These are phyloP conservation scores for Helianthus annuus DNA, from an alignment of 129 eudicot genomes.

Conservation along the genomic window HanXRQr2.0-SUNRISE NC_035447.2:151548257-151548756, in stretches of 20 bases:
- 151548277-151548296: slow-evolving; percentile 43
- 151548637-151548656: slow-evolving; percentile 21
- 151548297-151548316: slow-evolving; percentile 66
- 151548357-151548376: slow-evolving; percentile 34
- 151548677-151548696: slow-evolving; percentile 82
- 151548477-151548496: slow-evolving; percentile 58
- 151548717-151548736: slow-evolving; percentile 70
- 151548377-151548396: slow-evolving; percentile 18
- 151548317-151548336: slow-evolving; percentile 40
- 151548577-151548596: slow-evolving; percentile 54
- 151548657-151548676: slow-evolving; percentile 43
- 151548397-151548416: slow-evolving; percentile 11
- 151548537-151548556: slow-evolving; percentile 67
- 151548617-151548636: slow-evolving; percentile 49
- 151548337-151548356: slow-evolving; percentile 53
- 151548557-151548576: slow-evolving; percentile 64
- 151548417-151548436: slow-evolving; percentile 42
- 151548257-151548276: neutral
- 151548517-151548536: slow-evolving; percentile 94
- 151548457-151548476: slow-evolving; percentile 63
- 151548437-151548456: slow-evolving; percentile 49
- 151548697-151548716: slow-evolving; percentile 68
- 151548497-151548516: slow-evolving; percentile 66
- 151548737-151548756: slow-evolving; percentile 78
- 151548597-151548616: slow-evolving; percentile 55